Conservation (phyloP, 179 eudicot species). For the Carnegiea gigantea region DNA sequence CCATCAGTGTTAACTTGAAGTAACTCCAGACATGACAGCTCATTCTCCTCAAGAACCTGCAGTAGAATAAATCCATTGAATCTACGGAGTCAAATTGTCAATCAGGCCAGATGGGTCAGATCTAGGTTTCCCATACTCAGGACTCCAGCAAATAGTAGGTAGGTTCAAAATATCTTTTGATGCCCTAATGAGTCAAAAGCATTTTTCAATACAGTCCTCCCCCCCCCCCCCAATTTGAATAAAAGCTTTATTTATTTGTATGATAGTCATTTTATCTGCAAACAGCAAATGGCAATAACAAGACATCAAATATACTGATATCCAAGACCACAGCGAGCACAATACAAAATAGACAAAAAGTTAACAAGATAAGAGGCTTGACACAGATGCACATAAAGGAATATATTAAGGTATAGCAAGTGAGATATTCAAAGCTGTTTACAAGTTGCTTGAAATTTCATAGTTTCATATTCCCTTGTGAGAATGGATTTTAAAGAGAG, state of each 20-base stretch:
- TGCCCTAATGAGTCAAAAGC: neutral
- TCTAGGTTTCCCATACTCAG: neutral
- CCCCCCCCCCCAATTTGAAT: neutral
- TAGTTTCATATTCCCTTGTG: neutral
- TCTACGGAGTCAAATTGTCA: neutral
- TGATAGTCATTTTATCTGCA: neutral
- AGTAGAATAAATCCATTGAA: slow-evolving; percentile 17
- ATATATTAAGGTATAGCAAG: neutral
- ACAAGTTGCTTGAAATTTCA: neutral
- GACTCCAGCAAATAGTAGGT: neutral
- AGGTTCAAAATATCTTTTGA: neutral
- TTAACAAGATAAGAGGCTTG: neutral
- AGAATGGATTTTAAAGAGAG: neutral
- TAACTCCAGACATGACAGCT: slow-evolving; percentile 72
- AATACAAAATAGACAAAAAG: neutral
- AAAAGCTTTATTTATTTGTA: neutral
- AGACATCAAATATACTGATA: neutral
- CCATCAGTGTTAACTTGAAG: slow-evolving; percentile 84
- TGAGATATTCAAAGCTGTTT: neutral
- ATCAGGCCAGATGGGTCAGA: neutral
- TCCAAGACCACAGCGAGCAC: neutral
- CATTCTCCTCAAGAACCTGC: slow-evolving; percentile 93
- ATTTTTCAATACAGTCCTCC: neutral
- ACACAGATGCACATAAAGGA: neutral
- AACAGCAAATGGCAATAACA: neutral